Evolutionary conservation across 768 basidiomycete species (phyloP).

Genomic region (Atractiella rhizophila): DNA sequence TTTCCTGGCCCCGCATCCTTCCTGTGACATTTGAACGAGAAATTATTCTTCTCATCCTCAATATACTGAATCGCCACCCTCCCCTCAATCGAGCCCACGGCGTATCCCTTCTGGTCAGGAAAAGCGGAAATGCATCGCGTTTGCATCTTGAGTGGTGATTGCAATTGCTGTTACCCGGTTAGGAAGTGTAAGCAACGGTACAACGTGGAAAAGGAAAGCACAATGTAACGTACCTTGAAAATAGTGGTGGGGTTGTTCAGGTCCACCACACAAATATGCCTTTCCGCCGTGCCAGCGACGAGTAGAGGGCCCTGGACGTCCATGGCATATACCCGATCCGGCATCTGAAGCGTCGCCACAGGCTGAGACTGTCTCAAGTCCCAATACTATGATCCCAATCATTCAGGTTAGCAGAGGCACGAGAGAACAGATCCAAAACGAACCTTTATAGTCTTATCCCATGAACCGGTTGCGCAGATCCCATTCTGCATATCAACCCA

Average conservation of each 20-base stretch:
- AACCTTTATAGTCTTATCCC: too few species aligned
- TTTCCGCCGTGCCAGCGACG: slow-evolving; percentile 78
- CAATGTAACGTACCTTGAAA: too few species aligned
- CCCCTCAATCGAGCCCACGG: slow-evolving; percentile 28
- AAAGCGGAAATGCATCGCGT: slow-evolving; percentile 22
- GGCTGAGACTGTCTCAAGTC: slow-evolving; percentile 1
- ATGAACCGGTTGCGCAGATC: too few species aligned
- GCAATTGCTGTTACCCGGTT: slow-evolving; percentile 1
- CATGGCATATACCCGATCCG: slow-evolving; percentile 6
- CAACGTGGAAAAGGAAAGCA: too few species aligned
- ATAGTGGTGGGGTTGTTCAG: slow-evolving; percentile 46
- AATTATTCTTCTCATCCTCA: slow-evolving; percentile 34
- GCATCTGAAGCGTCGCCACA: background rate
- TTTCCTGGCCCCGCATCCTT: background rate
- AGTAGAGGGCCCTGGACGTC: slow-evolving; percentile 11
- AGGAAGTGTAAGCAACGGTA: too few species aligned
- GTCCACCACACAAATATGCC: slow-evolving; percentile 72
- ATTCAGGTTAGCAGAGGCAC: too few species aligned
- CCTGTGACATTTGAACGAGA: slow-evolving; percentile 41
- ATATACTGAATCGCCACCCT: slow-evolving; percentile 86
- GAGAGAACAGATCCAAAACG: too few species aligned
- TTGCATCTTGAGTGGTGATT: slow-evolving; percentile 16
- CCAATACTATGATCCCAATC: slow-evolving; percentile 5
- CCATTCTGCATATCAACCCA: too few species aligned
- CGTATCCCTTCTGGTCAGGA: slow-evolving; percentile 23